Conservation (phyloP, 768 basidiomycete species). For the Serpula lacrymans region DNA sequence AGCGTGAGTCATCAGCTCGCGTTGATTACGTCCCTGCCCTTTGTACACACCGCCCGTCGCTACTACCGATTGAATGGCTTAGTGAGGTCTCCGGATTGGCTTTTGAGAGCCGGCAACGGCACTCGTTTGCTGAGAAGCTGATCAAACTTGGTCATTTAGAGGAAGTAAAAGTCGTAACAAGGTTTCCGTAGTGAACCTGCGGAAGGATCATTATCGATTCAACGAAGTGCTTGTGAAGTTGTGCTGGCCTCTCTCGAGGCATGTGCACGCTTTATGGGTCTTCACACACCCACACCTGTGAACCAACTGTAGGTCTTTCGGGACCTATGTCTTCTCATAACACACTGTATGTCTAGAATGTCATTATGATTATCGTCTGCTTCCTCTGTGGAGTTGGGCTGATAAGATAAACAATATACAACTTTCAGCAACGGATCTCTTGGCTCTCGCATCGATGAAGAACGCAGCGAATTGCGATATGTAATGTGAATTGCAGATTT, state of each 20-base stretch:
- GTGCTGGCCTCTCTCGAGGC: too few species aligned
- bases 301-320: conserved; percentile 7
- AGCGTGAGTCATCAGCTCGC: conserved; percentile 84
- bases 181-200: conserved; percentile 82
- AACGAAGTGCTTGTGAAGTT: conserved; percentile 14
- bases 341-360: too few species aligned
- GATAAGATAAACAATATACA: too few species aligned
- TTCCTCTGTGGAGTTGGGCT: too few species aligned
- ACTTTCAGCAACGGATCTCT: conserved; percentile 67
- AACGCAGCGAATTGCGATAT: conserved; percentile 78
- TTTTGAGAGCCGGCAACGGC: conserved; percentile 56
- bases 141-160: conserved; percentile 81
- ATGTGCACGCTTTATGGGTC: conserved; percentile 28
- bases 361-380: too few species aligned
- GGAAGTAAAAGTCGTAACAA: conserved; percentile 84
- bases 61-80: conserved; percentile 91
- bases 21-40: conserved; percentile 90
- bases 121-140: conserved; percentile 54
- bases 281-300: conserved; percentile 19
- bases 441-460: conserved; percentile 80
- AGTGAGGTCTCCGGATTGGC: conserved; percentile 83
- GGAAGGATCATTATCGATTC: conserved; percentile 68
- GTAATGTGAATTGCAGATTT: conserved; percentile 81
- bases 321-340: too few species aligned
- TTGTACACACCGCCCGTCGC: conserved; percentile 89